Evolutionary conservation across 2,329 filamentous ascomycete species (phyloP).

Genomic region (Pleurostoma richardsiae): DNA sequence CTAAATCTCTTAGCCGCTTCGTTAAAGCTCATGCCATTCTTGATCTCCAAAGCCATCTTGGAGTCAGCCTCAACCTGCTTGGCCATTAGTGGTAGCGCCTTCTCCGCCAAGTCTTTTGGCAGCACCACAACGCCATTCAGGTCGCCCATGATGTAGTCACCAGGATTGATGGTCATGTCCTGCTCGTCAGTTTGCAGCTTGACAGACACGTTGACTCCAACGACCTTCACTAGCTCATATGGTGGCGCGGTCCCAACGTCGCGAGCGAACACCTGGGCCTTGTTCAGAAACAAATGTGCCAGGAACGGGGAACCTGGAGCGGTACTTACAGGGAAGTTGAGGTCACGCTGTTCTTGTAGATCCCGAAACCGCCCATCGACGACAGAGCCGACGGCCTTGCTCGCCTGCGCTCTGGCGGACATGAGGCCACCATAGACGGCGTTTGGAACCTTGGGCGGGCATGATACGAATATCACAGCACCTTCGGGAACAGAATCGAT

Average conservation of each 20-base stretch:
- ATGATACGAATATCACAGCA: conserved; percentile 45
- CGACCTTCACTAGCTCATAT: conserved; percentile 34
- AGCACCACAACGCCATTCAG: conserved; percentile 40
- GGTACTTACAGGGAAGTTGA: not conserved
- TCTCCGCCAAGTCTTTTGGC: conserved; percentile 29
- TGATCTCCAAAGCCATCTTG: conserved; percentile 33
- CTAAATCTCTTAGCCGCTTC: conserved; percentile 38
- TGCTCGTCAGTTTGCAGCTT: conserved; percentile 29
- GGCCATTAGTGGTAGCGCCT: conserved; percentile 32
- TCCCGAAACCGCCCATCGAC: conserved; percentile 49
- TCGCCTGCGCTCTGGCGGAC: conserved; percentile 38
- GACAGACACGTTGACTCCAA: conserved; percentile 33
- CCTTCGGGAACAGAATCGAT: conserved; percentile 43
- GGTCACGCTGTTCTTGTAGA: conserved; percentile 46
- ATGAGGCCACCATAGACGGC: conserved; percentile 51
- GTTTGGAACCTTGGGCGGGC: conserved; percentile 37
- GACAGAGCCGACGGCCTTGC: conserved; percentile 40
- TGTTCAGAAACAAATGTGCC: not conserved
- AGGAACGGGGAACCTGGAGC: not conserved
- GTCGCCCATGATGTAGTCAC: conserved; percentile 39
- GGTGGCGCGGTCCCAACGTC: conserved; percentile 39
- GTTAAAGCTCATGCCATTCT: conserved; percentile 34
- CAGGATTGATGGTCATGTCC: conserved; percentile 31
- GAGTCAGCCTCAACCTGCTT: conserved; percentile 35
- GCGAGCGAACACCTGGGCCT: conserved; percentile 30